phyloP scores from a whole-genome alignment of 176 grass and related monocot species.

The Cymbopogon citratus region DNA sequence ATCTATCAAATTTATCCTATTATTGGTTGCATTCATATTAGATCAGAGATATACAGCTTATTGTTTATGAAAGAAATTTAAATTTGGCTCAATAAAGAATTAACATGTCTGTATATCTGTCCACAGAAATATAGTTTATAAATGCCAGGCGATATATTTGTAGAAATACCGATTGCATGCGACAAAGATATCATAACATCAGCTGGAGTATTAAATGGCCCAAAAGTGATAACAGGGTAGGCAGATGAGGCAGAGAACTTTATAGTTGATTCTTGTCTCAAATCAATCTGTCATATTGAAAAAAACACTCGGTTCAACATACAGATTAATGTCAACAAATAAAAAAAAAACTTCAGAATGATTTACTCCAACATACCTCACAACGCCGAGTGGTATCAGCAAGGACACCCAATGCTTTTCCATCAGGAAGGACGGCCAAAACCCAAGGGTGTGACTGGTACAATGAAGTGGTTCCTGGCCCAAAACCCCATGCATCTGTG shows the following conservation, averaged over 20 bases:
- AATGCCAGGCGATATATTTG: neutral
- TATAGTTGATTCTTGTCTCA: constrained; percentile 59
- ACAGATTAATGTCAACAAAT: neutral
- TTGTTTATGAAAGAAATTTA: neutral
- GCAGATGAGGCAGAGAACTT: constrained; percentile 52
- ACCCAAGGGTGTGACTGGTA: constrained; percentile 98
- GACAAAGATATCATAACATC: constrained; percentile 73
- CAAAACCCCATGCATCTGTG: constrained; percentile 88
- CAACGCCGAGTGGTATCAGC: constrained; percentile 82
- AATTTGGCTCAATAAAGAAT: neutral
- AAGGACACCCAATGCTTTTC: constrained; percentile 74
- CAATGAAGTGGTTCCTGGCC: constrained; percentile 73
- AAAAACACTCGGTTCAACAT: neutral
- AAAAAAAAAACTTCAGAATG: neutral
- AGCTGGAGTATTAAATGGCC: constrained; percentile 64
- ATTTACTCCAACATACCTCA: constrained; percentile 43
- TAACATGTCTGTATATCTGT: neutral
- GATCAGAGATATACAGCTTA: neutral
- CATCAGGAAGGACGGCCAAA: constrained; percentile 75
- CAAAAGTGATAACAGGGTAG: constrained; percentile 86
- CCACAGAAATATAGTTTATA: neutral
- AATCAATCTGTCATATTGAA: constrained; percentile 58
- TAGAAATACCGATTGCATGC: constrained; percentile 71
- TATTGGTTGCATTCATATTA: neutral
- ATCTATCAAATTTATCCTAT: constrained; percentile 21